Conservation (phyloP, 768 basidiomycete genomes). For the Grammothele lineata region DNA sequence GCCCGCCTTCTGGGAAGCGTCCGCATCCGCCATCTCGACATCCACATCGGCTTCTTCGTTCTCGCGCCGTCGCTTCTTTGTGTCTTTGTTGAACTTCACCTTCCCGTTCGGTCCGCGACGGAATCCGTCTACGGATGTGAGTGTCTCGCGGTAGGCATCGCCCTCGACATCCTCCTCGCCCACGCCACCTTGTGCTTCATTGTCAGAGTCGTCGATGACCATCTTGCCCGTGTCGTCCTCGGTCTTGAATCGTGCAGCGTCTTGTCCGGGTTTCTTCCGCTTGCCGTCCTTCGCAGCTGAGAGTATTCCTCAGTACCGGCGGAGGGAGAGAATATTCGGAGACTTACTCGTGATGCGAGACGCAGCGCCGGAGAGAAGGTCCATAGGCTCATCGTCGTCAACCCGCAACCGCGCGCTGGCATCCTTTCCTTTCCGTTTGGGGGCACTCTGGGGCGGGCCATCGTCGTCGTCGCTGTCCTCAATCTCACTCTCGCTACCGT, state of each 20-base stretch:
- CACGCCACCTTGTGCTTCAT: conserved; percentile 37
- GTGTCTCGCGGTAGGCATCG: conserved; percentile 75
- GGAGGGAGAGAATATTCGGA: no score
- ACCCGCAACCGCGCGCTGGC: conserved; percentile 66
- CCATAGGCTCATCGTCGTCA: conserved; percentile 94
- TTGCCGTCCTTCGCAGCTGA: conserved; percentile 36
- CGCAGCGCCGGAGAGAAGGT: conserved; percentile 79
- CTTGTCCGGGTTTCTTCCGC: conserved; percentile 80
- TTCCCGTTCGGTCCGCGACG: conserved; percentile 78
- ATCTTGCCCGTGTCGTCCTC: conserved; percentile 82
- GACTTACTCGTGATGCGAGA: conserved; percentile 66
- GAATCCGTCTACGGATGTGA: conserved; percentile 88
- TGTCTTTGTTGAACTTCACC: conserved; percentile 95
- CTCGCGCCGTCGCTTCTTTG: conserved; percentile 83
- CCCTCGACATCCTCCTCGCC: conserved; percentile 55
- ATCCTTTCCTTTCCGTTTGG: conserved; percentile 34
- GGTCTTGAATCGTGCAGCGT: conserved; percentile 81
- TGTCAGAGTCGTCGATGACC: conserved; percentile 59
- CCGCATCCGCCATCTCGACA: conserved; percentile 74
- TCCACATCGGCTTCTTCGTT: conserved; percentile 52
- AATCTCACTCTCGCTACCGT: conserved; percentile 92
- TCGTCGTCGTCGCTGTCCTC: conserved; percentile 63
- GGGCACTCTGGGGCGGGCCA: conserved; percentile 32
- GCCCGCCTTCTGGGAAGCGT: conserved; percentile 32
- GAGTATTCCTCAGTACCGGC: no score